phyloP scores from a whole-genome alignment of 306 rosid species.

The Prunus campanulata region DNA sequence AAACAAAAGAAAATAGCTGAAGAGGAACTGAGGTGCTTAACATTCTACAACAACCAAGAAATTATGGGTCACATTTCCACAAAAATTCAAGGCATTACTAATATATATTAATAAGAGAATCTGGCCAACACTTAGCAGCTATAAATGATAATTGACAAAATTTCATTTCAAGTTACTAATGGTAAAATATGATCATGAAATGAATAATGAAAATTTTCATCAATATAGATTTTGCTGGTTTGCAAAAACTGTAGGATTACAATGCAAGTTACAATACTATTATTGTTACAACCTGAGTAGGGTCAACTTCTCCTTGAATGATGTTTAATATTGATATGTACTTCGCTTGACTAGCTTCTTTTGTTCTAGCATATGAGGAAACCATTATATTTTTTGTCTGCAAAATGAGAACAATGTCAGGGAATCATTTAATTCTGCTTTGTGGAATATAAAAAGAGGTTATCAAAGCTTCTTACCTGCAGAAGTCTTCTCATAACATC shows the following conservation, averaged over 20 bases:
- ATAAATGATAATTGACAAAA: neutral
- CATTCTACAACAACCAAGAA: neutral
- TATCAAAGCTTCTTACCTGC: slow-evolving; percentile 55
- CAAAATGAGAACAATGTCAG: slow-evolving; percentile 31
- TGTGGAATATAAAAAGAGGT: slow-evolving; percentile 8
- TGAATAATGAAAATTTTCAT: neutral
- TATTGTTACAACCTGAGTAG: slow-evolving; percentile 72
- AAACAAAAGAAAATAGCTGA: neutral
- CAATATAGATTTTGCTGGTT: neutral
- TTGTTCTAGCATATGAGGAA: slow-evolving; percentile 94
- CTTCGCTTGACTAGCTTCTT: slow-evolving; percentile 99
- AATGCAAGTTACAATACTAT: neutral
- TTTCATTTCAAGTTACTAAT: neutral
- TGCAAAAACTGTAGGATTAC: neutral
- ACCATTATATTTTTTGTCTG: slow-evolving; percentile 99
- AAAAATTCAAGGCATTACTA: neutral
- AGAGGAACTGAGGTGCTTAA: neutral
- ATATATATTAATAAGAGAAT: neutral
- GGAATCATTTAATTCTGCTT: neutral
- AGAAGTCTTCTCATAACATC: slow-evolving; percentile 99
- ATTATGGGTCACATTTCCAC: neutral
- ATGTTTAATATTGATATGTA: slow-evolving; percentile 96
- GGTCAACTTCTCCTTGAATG: slow-evolving; percentile 99
- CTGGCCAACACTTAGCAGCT: neutral
- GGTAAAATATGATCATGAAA: too few species aligned